Base-by-base conservation (phyloP, 2,329 filamentous ascomycete species). In the Claviceps spartinae region DNA sequence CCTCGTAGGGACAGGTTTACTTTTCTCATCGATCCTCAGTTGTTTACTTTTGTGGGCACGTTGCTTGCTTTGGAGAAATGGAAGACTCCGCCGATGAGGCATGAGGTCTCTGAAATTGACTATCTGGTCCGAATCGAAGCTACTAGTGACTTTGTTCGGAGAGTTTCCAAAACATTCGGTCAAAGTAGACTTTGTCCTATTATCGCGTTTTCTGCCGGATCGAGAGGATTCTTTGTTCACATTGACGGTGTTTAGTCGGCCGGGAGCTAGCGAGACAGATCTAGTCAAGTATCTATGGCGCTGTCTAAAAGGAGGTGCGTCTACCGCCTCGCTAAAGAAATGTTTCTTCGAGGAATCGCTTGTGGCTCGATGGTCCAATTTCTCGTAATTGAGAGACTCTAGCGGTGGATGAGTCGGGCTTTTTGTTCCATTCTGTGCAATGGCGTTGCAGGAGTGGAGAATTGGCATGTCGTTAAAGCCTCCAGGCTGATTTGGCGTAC, bases 21-120 rank as follows among this genome's bases (percentile, higher is more conserved):
- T 8, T 13, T 14, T n/a, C 34, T 26, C 26, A 11, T 38, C 40
- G 3, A 43, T 26, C 30, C 18, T 44, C 47, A 6, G 11, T 11
- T 11, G 30, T 34, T 34, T 18, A 24, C 36, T 14, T 50, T 30
- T 49, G 7, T 24, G n/a, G 4, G 24, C 18, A 36, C 14, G 44
- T 22, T 34, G 47, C 11, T 26, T 42, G 7, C 44, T 5, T 30
- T 40, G 38, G 40, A 48, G 43, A 48, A 65, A 66, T 3, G 65
- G 65, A 11, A 67, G 59, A 11, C 58, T 56, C 18, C 65, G 62
- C 43, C 63, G 64, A 14, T 44, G 59, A 3, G 65, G 65, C 62
- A 67, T 62, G 2, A 60, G 48, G 41, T 60, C 52, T 20, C 60
- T 61, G 50, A 65, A 67, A 34, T 58, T 52, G 9, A 49, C 30